Evolutionary conservation across 345 rosid genomes (phyloP), one percentile per base, ranked within the genome.

Genomic region (Salix exigua): DNA sequence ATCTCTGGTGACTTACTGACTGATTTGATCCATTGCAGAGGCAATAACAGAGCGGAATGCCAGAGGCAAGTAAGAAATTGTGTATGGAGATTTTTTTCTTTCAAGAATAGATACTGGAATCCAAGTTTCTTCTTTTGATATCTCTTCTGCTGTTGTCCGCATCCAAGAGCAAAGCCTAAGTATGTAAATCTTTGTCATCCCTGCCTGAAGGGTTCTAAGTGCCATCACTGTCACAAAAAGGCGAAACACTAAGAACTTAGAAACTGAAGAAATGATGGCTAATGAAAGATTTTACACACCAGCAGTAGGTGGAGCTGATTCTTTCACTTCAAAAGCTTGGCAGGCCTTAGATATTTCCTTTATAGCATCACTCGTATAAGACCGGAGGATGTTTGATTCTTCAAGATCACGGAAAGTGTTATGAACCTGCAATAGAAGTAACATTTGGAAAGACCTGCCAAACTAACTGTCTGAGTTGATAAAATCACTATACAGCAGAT

Each of bases 81-180:
- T 79, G 77, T 91, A 92, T 38, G 96, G 95, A 83, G 99, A 93
- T 82, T 82, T 89, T 78, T 93, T 93, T 87, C 99, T 88, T 83
- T 92, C 99, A 80, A 96, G 98, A 82, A 89, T 80, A 71, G 95
- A 93, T 25, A 96, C 97, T 3, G 93, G 88, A 70, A 92, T 75
- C 99, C 97, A 96, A 26, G 90, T 88, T 86, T 96, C 98, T 69
- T 92, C 95, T 82, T 86, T 89, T 30, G 97, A 87, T 79, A 92
- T 84, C 77, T 79, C 89, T 69, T 92, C 98, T 14, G 89, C 87
- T 25, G 92, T 86, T 66, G 85, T 86, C 77, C 98, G 88, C 98
- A 96, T 89, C 98, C 98, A 96, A 53, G 97, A 92, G 87, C 99
- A 96, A 70, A 96, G 91, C 87, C 98, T 89, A 72, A 87, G 77